These are phyloP conservation scores for Teratosphaeria zuluensis DNA, from an alignment of 2,329 filamentous ascomycete species.

Conservation along the genomic window DNA sequence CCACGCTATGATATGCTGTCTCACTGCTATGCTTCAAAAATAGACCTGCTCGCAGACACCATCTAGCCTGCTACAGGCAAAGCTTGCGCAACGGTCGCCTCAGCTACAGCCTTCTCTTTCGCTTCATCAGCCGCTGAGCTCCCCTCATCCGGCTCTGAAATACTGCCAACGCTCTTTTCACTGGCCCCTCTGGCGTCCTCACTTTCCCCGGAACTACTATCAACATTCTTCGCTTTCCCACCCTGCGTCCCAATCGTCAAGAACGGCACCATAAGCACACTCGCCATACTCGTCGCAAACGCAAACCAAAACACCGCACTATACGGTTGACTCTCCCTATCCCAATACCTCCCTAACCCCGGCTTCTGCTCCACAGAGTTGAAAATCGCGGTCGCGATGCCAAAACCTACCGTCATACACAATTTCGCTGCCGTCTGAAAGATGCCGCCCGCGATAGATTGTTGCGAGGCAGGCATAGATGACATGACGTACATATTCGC, in stretches of 20 bases:
- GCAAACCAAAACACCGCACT: slow-evolving; percentile 44
- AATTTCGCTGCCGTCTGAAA: slow-evolving; percentile 58
- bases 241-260: slow-evolving; percentile 47
- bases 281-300: slow-evolving; percentile 34
- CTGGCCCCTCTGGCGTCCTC: background rate
- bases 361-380: slow-evolving; percentile 33
- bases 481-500: slow-evolving; percentile 65
- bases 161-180: no score
- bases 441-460: slow-evolving; percentile 57
- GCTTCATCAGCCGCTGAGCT: background rate
- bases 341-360: slow-evolving; percentile 31
- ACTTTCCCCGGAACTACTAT: background rate
- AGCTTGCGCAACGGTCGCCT: no score
- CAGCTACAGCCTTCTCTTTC: slow-evolving; percentile 3
- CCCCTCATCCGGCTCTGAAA: background rate
- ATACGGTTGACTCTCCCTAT: slow-evolving; percentile 39
- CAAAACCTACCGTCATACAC: slow-evolving; percentile 50
- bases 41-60: no score
- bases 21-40: no score
- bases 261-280: slow-evolving; percentile 42
- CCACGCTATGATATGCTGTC: no score
- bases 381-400: slow-evolving; percentile 53
- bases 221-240: slow-evolving; percentile 12
- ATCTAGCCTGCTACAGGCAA: no score
- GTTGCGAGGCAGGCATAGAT: slow-evolving; percentile 51